Conservation (phyloP, 257 asterid species). For the Voacanga thouarsii region DNA sequence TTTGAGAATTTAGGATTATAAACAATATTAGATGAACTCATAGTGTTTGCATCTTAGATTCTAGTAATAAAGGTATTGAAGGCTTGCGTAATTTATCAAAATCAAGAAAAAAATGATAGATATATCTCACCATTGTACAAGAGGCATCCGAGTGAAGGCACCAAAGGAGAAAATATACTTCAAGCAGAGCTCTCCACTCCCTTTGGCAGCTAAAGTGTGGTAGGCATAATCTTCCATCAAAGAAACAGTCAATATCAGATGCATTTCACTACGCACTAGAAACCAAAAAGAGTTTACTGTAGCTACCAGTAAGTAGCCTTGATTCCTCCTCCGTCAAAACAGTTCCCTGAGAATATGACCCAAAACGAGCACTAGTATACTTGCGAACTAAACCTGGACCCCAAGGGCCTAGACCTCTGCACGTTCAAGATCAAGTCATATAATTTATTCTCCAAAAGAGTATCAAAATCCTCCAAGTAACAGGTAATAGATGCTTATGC, state of each 20-base stretch:
- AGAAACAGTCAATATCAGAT: conserved; percentile 24
- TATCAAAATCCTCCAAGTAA: neutral
- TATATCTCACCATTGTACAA: conserved; percentile 52
- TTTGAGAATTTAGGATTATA: neutral
- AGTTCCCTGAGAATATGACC: conserved; percentile 45
- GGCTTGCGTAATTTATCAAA: neutral
- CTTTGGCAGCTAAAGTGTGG: conserved; percentile 83
- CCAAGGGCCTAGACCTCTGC: conserved; percentile 85
- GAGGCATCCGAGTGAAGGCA: conserved; percentile 75
- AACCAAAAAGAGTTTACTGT: conserved; percentile 2
- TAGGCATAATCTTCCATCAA: conserved; percentile 56
- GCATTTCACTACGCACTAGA: conserved; percentile 1
- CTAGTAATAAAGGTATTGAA: neutral
- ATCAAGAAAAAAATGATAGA: neutral
- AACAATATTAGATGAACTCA: neutral
- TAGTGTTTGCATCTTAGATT: neutral
- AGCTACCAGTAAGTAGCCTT: conserved; percentile 62
- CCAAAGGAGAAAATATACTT: conserved; percentile 80
- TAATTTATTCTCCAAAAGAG: neutral
- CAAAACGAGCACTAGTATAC: conserved; percentile 75
- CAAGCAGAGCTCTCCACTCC: conserved; percentile 84
- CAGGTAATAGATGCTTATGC: neutral
- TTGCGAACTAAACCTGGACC: conserved; percentile 68
- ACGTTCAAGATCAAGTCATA: conserved; percentile 15
- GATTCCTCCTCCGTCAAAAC: conserved; percentile 60